These are phyloP conservation scores for Choanephora cucurbitarum DNA, from an alignment of 371 early-diverging fungal species.

Conservation along the genomic window DNA sequence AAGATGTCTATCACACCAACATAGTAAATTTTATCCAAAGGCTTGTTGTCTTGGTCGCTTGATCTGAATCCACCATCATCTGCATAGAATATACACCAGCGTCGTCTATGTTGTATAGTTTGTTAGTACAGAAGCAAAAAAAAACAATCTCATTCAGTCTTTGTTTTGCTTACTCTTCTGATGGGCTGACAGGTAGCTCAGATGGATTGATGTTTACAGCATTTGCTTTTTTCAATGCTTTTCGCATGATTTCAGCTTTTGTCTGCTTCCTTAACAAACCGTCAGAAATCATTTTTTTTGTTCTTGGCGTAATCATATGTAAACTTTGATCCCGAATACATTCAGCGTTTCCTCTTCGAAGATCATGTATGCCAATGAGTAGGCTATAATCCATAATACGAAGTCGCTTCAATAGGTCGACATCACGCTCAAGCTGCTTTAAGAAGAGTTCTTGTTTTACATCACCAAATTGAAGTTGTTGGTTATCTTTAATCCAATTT, in stretches of 20 bases:
- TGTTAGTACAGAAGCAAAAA: neutral
- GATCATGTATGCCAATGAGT: conserved; percentile 89
- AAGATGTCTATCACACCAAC: conserved; percentile 95
- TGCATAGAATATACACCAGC: conserved; percentile 76
- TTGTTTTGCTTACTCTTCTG: conserved; percentile 34
- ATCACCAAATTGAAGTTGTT: conserved; percentile 83
- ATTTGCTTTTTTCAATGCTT: conserved; percentile 64
- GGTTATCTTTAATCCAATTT: conserved; percentile 83
- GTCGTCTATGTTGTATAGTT: conserved; percentile 33
- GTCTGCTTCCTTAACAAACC: conserved; percentile 41
- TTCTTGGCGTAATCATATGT: conserved; percentile 71
- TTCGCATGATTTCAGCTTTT: conserved; percentile 61
- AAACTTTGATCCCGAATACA: conserved; percentile 86
- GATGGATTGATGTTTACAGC: conserved; percentile 59
- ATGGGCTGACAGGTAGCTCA: conserved; percentile 44
- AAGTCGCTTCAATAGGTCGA: conserved; percentile 68
- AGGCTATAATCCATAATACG: conserved; percentile 98
- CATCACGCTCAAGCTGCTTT: conserved; percentile 85
- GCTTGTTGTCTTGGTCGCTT: conserved; percentile 68
- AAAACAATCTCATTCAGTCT: neutral
- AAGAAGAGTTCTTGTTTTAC: conserved; percentile 73
- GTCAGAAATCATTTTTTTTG: conserved; percentile 26
- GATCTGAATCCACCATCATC: conserved; percentile 89
- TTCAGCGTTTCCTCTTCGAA: conserved; percentile 79
- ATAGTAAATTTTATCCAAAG: conserved; percentile 78